Conservation (phyloP, 352 stramenopile species). For the Phytopythium vexans region DNA sequence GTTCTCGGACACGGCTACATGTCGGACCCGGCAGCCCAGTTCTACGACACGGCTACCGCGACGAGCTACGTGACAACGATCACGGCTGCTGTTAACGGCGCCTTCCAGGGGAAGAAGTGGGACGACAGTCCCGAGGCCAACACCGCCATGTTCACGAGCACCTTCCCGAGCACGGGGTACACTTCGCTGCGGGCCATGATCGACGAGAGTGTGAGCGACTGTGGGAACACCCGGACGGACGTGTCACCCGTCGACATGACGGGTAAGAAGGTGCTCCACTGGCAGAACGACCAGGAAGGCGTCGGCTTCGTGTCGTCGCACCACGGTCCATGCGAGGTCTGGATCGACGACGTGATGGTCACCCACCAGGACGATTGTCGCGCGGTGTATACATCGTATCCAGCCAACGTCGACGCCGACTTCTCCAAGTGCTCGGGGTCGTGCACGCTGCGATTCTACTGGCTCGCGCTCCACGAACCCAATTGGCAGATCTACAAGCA, state of each 20-base stretch:
- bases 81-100: slow-evolving; percentile 23
- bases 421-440: slow-evolving; percentile 24
- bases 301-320: slow-evolving; percentile 30
- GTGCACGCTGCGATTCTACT: slow-evolving; percentile 16
- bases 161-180: too few relatives aligned
- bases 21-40: too few relatives aligned
- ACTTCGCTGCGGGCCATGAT: slow-evolving; percentile 42
- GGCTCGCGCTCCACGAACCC: too few relatives aligned
- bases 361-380: too few relatives aligned
- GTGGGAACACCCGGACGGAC: slow-evolving; percentile 34
- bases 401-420: slow-evolving; percentile 18
- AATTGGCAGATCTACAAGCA: too few relatives aligned
- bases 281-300: slow-evolving; percentile 24
- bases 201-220: slow-evolving; percentile 29
- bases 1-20: too few relatives aligned
- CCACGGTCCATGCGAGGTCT: slow-evolving; percentile 32
- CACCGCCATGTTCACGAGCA: slow-evolving; percentile 34
- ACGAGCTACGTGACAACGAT: slow-evolving; percentile 42
- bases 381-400: too few relatives aligned
- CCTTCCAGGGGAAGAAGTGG: slow-evolving; percentile 54
- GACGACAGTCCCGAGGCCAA: slow-evolving; percentile 44
- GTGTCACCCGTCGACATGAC: slow-evolving; percentile 34
- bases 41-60: too few relatives aligned
- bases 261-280: too few relatives aligned
- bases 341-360: too few relatives aligned